These are phyloP conservation scores for Calycina marina DNA, from an alignment of 2,329 filamentous ascomycete species.

Conservation along the genomic window DNA sequence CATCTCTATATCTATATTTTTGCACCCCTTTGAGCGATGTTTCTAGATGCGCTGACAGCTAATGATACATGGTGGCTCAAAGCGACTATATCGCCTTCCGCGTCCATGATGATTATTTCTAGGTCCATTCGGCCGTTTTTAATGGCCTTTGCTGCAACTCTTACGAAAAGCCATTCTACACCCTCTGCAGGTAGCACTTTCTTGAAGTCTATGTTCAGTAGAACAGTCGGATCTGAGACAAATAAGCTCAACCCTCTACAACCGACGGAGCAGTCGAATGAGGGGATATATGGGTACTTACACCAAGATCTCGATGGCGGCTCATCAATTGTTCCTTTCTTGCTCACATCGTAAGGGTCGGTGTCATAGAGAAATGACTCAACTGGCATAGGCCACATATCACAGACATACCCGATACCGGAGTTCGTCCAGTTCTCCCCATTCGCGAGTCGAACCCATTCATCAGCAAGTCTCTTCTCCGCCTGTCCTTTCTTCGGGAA, in stretches of 20 bases:
- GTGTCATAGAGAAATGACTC: slow-evolving; percentile 31
- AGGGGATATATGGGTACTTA: no score
- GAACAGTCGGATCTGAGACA: slow-evolving; percentile 45
- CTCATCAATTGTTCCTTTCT: slow-evolving; percentile 13
- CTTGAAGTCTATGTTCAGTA: slow-evolving; percentile 66
- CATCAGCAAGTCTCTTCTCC: slow-evolving; percentile 33
- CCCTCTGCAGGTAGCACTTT: slow-evolving; percentile 52
- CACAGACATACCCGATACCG: slow-evolving; percentile 48
- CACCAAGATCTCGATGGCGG: slow-evolving; percentile 19
- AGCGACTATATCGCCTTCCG: slow-evolving; percentile 47
- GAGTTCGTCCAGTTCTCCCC: slow-evolving; percentile 48
- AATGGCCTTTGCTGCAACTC: slow-evolving; percentile 50
- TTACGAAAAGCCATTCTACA: slow-evolving; percentile 56
- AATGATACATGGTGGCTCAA: slow-evolving; percentile 54
- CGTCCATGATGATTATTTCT: slow-evolving; percentile 54
- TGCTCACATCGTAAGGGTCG: slow-evolving; percentile 13
- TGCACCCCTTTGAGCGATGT: slow-evolving; percentile 24
- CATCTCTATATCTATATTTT: slow-evolving; percentile 14
- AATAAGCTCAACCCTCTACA: no score
- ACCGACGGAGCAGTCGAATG: no score
- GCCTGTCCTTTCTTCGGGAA: slow-evolving; percentile 33
- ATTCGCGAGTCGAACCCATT: slow-evolving; percentile 51
- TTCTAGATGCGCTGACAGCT: slow-evolving; percentile 47
- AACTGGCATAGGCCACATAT: slow-evolving; percentile 51
- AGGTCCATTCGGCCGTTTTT: slow-evolving; percentile 61